Conservation (phyloP, 495 filamentous ascomycete genomes). For the Hypomontagnella submonticulosa region DNA sequence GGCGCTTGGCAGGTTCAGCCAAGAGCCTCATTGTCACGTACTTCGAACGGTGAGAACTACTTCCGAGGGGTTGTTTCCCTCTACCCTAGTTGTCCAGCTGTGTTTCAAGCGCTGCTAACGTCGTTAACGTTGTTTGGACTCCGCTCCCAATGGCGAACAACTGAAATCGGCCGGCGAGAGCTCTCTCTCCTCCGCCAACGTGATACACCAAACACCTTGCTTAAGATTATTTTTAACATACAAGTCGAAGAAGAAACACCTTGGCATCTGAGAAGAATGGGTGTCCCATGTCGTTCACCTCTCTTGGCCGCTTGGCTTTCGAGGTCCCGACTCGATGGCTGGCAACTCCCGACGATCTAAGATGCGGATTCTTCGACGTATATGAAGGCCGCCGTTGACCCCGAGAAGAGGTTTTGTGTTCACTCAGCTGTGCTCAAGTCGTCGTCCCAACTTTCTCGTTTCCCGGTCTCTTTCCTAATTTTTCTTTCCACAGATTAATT, state of each 20-base stretch:
- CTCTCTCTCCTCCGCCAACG: slow-evolving; percentile 28
- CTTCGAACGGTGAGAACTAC: slow-evolving; percentile 25
- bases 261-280: slow-evolving; percentile 41
- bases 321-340: slow-evolving; percentile 43
- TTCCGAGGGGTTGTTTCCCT: slow-evolving; percentile 31
- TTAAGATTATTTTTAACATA: slow-evolving; percentile 45
- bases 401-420: slow-evolving; percentile 38
- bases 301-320: slow-evolving; percentile 34
- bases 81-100: slow-evolving; percentile 27
- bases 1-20: slow-evolving; percentile 48
- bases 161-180: slow-evolving; percentile 10
- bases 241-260: slow-evolving; percentile 34
- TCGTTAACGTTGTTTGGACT: slow-evolving; percentile 34
- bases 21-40: slow-evolving; percentile 44
- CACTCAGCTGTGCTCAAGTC: slow-evolving; percentile 55
- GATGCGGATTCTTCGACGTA: slow-evolving; percentile 38
- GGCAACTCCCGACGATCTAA: slow-evolving; percentile 17
- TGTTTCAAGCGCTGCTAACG: slow-evolving; percentile 47
- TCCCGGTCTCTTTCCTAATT: slow-evolving; percentile 44
- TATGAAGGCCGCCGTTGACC: slow-evolving; percentile 46
- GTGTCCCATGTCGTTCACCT: slow-evolving; percentile 32
- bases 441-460: slow-evolving; percentile 44
- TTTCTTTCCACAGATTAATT: slow-evolving; percentile 38
- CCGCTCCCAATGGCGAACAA: slow-evolving; percentile 41
- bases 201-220: slow-evolving; percentile 38